Percentiles rank a stretch among this genome's conserved stretches.
Conservation (phyloP, 192 early-diverging fungal genomes). For the Backusella tarrabulga region DNA sequence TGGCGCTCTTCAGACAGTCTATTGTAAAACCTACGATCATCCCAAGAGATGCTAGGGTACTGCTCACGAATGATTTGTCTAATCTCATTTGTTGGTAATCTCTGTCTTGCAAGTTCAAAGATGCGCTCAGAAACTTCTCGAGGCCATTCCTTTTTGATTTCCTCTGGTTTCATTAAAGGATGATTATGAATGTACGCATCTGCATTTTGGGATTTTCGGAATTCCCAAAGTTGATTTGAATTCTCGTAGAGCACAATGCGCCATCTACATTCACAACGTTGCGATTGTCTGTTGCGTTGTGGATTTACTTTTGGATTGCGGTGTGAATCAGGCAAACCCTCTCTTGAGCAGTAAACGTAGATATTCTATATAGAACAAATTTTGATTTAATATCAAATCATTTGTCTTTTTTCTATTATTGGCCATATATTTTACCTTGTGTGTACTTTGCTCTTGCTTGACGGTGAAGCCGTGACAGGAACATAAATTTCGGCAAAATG, state of each 20-base stretch:
- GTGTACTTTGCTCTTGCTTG: constrained; percentile 59
- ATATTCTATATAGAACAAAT: constrained; percentile 41
- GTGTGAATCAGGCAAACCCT: constrained; percentile 55
- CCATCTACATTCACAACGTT: constrained; percentile 62
- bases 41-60: constrained; percentile 50
- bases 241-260: constrained; percentile 56
- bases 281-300: constrained; percentile 52
- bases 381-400: not conserved
- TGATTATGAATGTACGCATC: constrained; percentile 56
- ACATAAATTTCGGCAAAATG: constrained; percentile 46
- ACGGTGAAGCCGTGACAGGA: constrained; percentile 53
- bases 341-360: constrained; percentile 59
- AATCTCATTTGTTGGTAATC: constrained; percentile 45
- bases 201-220: constrained; percentile 56
- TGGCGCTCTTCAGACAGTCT: constrained; percentile 58
- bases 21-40: constrained; percentile 60
- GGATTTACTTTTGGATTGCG: constrained; percentile 48
- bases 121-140: constrained; percentile 48
- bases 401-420: not conserved
- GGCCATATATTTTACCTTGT: constrained; percentile 35
- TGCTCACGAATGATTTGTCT: constrained; percentile 41
- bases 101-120: constrained; percentile 46
- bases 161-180: constrained; percentile 47
- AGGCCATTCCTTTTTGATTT: constrained; percentile 55
- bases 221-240: constrained; percentile 48